These are phyloP conservation scores for Linderina pennispora DNA, from an alignment of 192 early-diverging fungal genomes.

Conservation along the genomic window DNA sequence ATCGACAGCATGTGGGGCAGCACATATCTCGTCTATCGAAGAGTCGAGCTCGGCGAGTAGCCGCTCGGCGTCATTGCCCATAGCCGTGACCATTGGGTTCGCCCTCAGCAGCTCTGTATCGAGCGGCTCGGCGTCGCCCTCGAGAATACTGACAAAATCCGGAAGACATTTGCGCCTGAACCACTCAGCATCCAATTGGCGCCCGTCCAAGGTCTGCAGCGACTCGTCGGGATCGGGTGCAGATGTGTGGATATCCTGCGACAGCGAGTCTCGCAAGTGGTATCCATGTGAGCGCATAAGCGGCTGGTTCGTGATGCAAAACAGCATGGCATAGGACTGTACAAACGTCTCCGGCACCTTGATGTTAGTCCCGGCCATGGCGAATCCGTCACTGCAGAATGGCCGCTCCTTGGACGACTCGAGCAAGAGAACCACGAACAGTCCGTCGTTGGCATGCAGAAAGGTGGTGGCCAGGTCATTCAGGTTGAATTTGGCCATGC, in stretches of 20 bases:
- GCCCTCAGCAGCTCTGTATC: constrained; percentile 39
- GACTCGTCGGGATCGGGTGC: not conserved
- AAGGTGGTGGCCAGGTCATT: constrained; percentile 17
- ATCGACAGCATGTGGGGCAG: not conserved
- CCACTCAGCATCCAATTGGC: constrained; percentile 36
- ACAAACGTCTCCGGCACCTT: constrained; percentile 36
- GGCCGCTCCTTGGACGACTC: constrained; percentile 39
- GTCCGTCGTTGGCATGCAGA: constrained; percentile 30
- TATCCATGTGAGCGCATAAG: constrained; percentile 20
- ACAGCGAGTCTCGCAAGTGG: constrained; percentile 16
- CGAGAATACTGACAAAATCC: constrained; percentile 32
- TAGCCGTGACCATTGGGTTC: constrained; percentile 23
- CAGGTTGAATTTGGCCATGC: constrained; percentile 15
- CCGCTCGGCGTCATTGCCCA: constrained; percentile 24
- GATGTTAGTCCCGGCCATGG: constrained; percentile 23
- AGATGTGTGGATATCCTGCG: constrained; percentile 22
- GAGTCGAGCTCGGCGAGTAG: constrained; percentile 31
- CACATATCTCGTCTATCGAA: constrained; percentile 10
- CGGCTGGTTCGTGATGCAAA: constrained; percentile 32
- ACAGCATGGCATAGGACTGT: constrained; percentile 37
- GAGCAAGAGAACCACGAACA: constrained; percentile 42
- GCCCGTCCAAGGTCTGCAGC: not conserved
- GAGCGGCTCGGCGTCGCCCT: constrained; percentile 13
- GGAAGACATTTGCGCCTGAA: constrained; percentile 43
- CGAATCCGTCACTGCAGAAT: constrained; percentile 30